A percentile compares a stretch with the other conserved stretches of the same genome.
Evolutionary conservation across 1,139 yeast species (phyloP).

Genomic region (Geotrichum citri-aurantii): DNA sequence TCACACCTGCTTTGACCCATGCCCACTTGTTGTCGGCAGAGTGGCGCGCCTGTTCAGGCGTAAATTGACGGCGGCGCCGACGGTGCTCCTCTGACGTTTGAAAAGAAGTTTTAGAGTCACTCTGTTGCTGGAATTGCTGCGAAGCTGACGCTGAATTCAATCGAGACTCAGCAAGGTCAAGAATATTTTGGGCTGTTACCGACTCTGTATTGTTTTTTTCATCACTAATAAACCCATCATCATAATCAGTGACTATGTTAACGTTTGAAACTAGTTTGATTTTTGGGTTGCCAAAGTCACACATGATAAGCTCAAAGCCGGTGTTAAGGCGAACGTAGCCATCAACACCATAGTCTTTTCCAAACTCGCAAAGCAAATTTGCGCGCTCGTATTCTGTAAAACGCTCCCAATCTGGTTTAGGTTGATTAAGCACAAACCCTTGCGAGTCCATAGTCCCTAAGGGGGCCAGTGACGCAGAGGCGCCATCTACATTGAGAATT

Average conservation of each 20-base stretch:
- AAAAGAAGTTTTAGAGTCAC: slow-evolving; percentile 18
- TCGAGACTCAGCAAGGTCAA: neutral
- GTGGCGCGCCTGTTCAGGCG: slow-evolving; percentile 1
- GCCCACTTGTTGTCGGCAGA: slow-evolving; percentile 32
- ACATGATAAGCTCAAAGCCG: slow-evolving; percentile 51
- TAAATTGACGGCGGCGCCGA: slow-evolving; percentile 5
- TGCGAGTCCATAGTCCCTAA: slow-evolving; percentile 14
- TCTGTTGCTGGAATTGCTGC: neutral
- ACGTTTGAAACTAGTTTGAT: slow-evolving; percentile 43
- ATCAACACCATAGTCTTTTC: slow-evolving; percentile 43
- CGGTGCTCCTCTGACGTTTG: slow-evolving; percentile 17
- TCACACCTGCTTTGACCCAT: slow-evolving; percentile 41
- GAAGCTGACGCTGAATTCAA: neutral
- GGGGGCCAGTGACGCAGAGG: slow-evolving; percentile 18
- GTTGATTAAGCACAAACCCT: slow-evolving; percentile 7
- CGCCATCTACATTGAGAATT: slow-evolving; percentile 13
- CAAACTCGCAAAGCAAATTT: slow-evolving; percentile 48
- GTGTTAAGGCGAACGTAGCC: slow-evolving; percentile 51
- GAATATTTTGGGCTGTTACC: neutral
- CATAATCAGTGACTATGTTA: slow-evolving; percentile 33
- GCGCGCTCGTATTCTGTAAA: slow-evolving; percentile 42
- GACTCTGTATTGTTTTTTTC: neutral
- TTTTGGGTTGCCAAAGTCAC: slow-evolving; percentile 44
- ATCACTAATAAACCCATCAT: slow-evolving; percentile 10
- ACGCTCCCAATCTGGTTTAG: slow-evolving; percentile 8